phyloP scores from a whole-genome alignment of 495 filamentous ascomycete species.

The Annulohypoxylon bovei region DNA sequence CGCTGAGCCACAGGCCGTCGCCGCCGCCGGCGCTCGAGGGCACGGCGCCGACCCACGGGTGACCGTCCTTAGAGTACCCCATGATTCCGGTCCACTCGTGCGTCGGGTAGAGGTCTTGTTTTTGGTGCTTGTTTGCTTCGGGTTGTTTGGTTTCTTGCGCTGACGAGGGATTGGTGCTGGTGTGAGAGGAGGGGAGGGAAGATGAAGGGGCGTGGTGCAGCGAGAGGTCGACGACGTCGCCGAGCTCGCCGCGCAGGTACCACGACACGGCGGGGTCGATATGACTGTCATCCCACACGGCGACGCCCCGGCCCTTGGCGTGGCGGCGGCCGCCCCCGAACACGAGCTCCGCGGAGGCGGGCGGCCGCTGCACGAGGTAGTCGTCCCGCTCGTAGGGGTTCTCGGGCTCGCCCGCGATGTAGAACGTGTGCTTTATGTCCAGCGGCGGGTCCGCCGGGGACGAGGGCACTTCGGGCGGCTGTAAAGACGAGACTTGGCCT shows the following conservation, averaged over 20 bases:
- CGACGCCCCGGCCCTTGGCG: conserved; percentile 60
- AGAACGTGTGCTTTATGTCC: conserved; percentile 64
- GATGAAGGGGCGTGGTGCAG: conserved; percentile 1
- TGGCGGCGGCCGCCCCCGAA: conserved; percentile 65
- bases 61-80: conserved; percentile 75
- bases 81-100: conserved; percentile 85
- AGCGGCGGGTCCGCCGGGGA: conserved; percentile 33
- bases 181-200: background rate
- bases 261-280: conserved; percentile 62
- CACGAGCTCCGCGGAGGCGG: conserved; percentile 67
- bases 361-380: conserved; percentile 78
- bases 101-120: conserved; percentile 61
- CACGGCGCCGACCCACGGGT: conserved; percentile 74
- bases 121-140: background rate
- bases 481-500: conserved; percentile 76
- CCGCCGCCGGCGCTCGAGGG: conserved; percentile 53
- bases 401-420: conserved; percentile 62
- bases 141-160: background rate
- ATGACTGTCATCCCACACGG: conserved; percentile 64
- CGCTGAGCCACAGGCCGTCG: conserved; percentile 64
- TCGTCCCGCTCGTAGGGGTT: conserved; percentile 63
- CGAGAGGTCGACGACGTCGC: conserved; percentile 45
- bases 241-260: conserved; percentile 60
- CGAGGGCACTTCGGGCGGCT: conserved; percentile 55
- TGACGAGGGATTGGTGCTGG: too few relatives aligned